Percentiles rank a stretch among this genome's conserved stretches.
Evolutionary conservation across 768 basidiomycete species (phyloP).

Genomic region (Termitomyces sp.): DNA sequence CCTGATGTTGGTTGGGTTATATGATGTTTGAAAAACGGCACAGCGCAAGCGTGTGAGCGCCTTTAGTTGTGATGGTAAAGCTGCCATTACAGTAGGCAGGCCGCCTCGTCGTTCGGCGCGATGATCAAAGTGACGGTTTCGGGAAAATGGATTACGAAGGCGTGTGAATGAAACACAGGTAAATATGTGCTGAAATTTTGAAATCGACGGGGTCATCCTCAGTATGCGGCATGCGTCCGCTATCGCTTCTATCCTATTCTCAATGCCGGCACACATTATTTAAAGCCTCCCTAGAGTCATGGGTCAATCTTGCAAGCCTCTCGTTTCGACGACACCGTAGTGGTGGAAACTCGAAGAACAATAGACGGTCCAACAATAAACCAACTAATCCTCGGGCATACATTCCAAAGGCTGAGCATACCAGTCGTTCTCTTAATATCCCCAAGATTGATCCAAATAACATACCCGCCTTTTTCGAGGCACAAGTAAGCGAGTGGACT

Average conservation of each 20-base stretch:
- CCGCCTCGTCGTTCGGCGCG: not conserved
- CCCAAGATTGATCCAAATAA: constrained; percentile 13
- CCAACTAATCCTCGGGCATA: not conserved
- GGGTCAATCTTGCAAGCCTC: constrained; percentile 6
- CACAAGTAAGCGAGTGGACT: constrained; percentile 36
- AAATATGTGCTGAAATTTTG: constrained; percentile 12
- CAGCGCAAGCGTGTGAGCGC: constrained; percentile 62
- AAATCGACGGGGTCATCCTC: not conserved
- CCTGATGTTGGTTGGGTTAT: constrained; percentile 76
- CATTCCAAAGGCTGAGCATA: not conserved
- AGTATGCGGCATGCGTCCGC: constrained; percentile 10
- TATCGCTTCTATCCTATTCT: constrained; percentile 12
- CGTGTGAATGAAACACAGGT: constrained; percentile 2
- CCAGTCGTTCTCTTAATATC: not conserved
- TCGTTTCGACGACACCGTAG: constrained; percentile 4
- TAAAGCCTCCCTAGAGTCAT: constrained; percentile 7
- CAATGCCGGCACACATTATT: constrained; percentile 16
- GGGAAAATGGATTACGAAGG: not conserved
- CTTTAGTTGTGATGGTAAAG: constrained; percentile 48
- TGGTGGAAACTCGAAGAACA: not conserved
- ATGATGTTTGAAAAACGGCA: constrained; percentile 79
- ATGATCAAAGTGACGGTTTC: not conserved
- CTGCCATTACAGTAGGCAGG: constrained; percentile 22
- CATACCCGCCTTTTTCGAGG: constrained; percentile 28
- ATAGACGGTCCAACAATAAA: not conserved